Base-by-base conservation (phyloP, 2,329 filamentous ascomycete species). In the Hypoxylon sp. region DNA sequence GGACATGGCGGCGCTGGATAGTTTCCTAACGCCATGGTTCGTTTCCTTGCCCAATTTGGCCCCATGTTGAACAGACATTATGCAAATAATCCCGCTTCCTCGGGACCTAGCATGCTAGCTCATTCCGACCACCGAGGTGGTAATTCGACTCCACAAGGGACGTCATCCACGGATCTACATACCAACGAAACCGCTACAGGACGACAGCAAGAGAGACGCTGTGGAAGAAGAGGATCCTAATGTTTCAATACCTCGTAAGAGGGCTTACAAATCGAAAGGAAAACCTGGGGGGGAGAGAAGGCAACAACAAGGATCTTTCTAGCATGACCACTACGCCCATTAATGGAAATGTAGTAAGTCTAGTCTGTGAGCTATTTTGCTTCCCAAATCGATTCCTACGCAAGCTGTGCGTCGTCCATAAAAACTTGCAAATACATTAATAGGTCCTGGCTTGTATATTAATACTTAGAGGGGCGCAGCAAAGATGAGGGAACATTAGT, bases 1-100 rank as follows among this genome's bases (percentile, higher is more conserved):
- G 71, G 73, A 4, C 73, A 72, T 62, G 72, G 73, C 37, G 69
- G 74, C 37, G 73, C 68, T 50, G 74, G 74, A 40, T 77, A 76
- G 63, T 46, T 50, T 37, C 61, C 53, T 13, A 53, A 37, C 50
- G 14, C 54, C 42, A 40, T 42, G 40, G 3, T 37, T 60, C 22
- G 55, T 31, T 49, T 35, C 37, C 35, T 20, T 30, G 54, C 17
- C n/a, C 33, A 14, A 2, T 35, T 49, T 20, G 11, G 56, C 22
- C 25, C 27, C 17, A 14, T n/a, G 33, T 56, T 5, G 25, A 11
- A 58, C 30, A 33, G 42, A 49, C 10, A 11, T 37, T 14, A 46
- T 33, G 13, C 17, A 14, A 27, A 35, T 37, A 8, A 14, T 33
- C 17, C 22, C 49, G n/a, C 33, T 42, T 27, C 40, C 11, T 13